Evolutionary conservation across 352 stramenopile genomes (phyloP).

Genomic region (Phytophthora pisi): DNA sequence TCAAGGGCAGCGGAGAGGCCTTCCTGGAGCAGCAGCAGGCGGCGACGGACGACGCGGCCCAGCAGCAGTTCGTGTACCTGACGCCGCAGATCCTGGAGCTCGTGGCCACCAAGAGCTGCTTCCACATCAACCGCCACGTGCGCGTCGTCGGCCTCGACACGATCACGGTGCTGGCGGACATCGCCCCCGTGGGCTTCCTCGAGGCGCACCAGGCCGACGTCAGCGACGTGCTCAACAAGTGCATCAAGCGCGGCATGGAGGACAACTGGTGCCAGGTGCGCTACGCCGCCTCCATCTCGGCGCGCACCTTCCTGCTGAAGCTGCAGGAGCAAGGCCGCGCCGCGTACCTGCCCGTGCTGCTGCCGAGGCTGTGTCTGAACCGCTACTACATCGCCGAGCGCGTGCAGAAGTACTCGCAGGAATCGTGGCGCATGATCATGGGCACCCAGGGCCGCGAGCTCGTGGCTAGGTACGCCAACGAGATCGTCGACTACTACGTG

Average conservation of each 20-base stretch:
- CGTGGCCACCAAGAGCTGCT: conserved; percentile 78
- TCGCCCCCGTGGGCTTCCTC: conserved; percentile 51
- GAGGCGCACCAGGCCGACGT: conserved; percentile 44
- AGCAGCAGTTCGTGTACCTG: conserved; percentile 59
- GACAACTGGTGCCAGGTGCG: conserved; percentile 98
- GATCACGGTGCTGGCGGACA: conserved; percentile 71
- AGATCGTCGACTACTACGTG: conserved; percentile 96
- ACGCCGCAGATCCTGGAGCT: conserved; percentile 68
- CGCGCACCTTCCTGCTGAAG: conserved; percentile 86
- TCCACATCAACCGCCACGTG: conserved; percentile 97
- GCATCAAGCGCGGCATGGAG: conserved; percentile 83
- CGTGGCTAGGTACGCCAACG: conserved; percentile 86
- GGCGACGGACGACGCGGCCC: conserved; percentile 5
- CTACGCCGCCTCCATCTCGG: conserved; percentile 94
- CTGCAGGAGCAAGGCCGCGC: conserved; percentile 60
- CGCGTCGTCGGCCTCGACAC: conserved; percentile 87
- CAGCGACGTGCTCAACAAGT: conserved; percentile 62
- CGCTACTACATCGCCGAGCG: conserved; percentile 97
- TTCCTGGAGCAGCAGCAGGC: conserved; percentile 47
- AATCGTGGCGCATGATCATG: conserved; percentile 95
- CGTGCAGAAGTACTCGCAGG: conserved; percentile 96
- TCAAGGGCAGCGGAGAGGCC: conserved; percentile 73
- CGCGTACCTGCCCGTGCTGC: conserved; percentile 78
- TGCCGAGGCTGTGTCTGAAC: conserved; percentile 97
- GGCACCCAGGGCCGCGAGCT: conserved; percentile 74